Evolutionary conservation across 192 early-diverging fungal species (phyloP), one percentile per base, ranked within the genome.

Genomic region (Umbelopsis vinacea): DNA sequence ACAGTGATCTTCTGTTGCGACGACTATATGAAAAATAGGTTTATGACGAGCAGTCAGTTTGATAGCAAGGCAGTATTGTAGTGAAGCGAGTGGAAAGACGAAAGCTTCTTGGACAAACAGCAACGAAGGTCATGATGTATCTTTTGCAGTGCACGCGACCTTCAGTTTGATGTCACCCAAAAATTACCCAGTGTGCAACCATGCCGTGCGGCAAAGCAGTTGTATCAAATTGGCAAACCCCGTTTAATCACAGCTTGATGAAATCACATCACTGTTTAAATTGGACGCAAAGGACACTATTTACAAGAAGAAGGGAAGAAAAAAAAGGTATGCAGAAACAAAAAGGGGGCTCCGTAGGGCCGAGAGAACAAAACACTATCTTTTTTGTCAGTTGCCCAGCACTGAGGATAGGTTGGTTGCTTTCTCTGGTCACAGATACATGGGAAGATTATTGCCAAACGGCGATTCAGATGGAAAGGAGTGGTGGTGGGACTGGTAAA

Each of bases 401-500:
- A 63, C 57, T 63, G 57, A 37, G 29, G 38, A 63, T 37, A 19
- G 2, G 33, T 63, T 19, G 2, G 33, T 63, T 19, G 29, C 26
- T 63, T 29, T 26, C 15, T 12, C 5, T 5, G 24, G 29, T 57
- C n/a, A 63, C 26, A 63, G 33, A 63, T 63, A 63, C 57, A 63
- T 63, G 29, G 29, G 57, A 19, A 63, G 57, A 63, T 63, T 26
- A 15, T 37, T 63, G 14, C 9, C 4, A 63, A 63, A 63, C 7
- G 57, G 57, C 11, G 57, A 26, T 38, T 63, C 57, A n/a, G 57
- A 63, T 63, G 35, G 38, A 63, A 63, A 63, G 26, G 57, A 63
- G 35, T 63, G n/a, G n/a, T n/a, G n/a, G n/a, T n/a, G 35, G 19
- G 57, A 63, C 6, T 63, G 57, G 26, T 63, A 63, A 63, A 63